Percentiles rank a stretch among this genome's conserved stretches.
Evolutionary conservation across 768 basidiomycete species (phyloP).

Genomic region (Pulveroboletus ravenelii): DNA sequence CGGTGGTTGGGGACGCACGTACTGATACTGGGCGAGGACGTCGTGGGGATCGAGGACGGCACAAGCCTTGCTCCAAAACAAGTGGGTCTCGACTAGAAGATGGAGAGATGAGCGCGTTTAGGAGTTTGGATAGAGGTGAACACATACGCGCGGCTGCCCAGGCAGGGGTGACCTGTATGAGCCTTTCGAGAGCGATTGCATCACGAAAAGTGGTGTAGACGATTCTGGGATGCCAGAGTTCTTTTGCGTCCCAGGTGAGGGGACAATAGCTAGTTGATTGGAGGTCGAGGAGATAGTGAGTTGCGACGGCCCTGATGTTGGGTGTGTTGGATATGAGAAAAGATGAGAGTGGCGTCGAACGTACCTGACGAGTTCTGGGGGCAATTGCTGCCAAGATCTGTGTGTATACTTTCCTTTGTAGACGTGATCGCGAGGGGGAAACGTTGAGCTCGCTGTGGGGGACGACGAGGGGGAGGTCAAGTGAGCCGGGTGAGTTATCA

Average conservation of each 20-base stretch:
- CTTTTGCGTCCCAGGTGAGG: constrained; percentile 42
- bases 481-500: constrained; percentile 26
- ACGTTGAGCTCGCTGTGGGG: constrained; percentile 6
- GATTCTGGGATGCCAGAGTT: constrained; percentile 58
- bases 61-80: constrained; percentile 67
- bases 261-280: constrained; percentile 44
- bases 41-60: constrained; percentile 60
- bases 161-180: constrained; percentile 59
- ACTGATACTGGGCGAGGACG: constrained; percentile 43
- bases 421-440: constrained; percentile 23
- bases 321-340: neutral
- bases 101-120: constrained; percentile 8
- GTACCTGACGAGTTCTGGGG: constrained; percentile 57
- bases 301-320: constrained; percentile 30
- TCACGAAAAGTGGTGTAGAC: constrained; percentile 62
- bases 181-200: constrained; percentile 51
- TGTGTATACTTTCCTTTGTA: constrained; percentile 57
- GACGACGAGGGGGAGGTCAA: constrained; percentile 14
- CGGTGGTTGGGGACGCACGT: constrained; percentile 38
- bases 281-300: constrained; percentile 52
- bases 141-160: constrained; percentile 60
- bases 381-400: constrained; percentile 59
- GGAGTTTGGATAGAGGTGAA: neutral
- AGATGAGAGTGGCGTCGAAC: constrained; percentile 31
- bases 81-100: constrained; percentile 56